A percentile compares a stretch with the other conserved stretches of the same genome.
Evolutionary conservation across 73 alveolate species (phyloP).

Genomic region (Breviolum minutum): DNA sequence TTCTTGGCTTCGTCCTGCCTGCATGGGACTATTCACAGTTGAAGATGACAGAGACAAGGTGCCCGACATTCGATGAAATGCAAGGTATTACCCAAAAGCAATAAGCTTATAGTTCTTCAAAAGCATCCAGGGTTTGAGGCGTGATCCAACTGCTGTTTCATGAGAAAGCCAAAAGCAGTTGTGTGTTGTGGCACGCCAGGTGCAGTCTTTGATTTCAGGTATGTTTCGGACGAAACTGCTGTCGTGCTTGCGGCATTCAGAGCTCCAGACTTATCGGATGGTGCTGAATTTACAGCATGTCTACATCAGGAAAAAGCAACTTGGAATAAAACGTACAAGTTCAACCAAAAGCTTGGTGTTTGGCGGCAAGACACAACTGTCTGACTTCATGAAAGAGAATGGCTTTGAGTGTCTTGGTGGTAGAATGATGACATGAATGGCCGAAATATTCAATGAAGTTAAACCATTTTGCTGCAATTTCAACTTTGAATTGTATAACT

Average conservation of each 20-base stretch:
- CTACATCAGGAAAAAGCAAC: background rate
- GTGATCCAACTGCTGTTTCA: no score
- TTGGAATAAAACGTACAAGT: background rate
- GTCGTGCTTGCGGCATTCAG: background rate
- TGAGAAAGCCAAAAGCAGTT: no score
- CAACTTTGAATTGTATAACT: no score
- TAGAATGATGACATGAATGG: no score
- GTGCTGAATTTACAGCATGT: conserved; percentile 23
- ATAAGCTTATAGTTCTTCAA: no score
- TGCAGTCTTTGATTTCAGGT: background rate
- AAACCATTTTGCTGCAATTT: no score
- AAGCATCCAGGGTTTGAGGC: no score
- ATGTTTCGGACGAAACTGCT: conserved; percentile 8
- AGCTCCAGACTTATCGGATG: conserved; percentile 26
- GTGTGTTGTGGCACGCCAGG: background rate
- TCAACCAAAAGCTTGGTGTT: background rate
- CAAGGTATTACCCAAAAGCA: no score
- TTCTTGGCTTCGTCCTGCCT: conserved; percentile 19
- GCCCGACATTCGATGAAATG: no score
- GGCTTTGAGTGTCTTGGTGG: conserved; percentile 15
- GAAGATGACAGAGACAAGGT: conserved; percentile 41
- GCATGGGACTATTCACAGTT: conserved; percentile 36
- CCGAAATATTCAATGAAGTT: no score
- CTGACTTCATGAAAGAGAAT: conserved; percentile 1
- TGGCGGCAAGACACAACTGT: background rate